Conservation (phyloP, 1,284 basidiomycete genomes). For the Tylopilus sp. region DNA sequence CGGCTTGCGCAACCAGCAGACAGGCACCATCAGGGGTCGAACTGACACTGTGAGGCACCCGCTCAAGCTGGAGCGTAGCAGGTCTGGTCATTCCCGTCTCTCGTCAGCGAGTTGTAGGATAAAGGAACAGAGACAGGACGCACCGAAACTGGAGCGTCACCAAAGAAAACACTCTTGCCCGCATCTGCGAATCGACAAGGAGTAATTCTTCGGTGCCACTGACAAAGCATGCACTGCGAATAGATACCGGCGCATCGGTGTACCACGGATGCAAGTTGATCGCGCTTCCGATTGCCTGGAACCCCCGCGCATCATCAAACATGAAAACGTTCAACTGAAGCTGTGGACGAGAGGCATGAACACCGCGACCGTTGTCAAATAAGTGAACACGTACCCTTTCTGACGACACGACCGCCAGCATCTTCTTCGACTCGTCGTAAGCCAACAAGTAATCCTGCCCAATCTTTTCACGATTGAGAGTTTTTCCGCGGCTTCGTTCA, state of each 20-base stretch:
- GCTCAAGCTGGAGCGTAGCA: slow-evolving; percentile 17
- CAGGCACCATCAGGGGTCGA: slow-evolving; percentile 50
- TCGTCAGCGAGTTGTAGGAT: neutral
- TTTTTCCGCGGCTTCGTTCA: slow-evolving; percentile 26
- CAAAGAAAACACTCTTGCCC: slow-evolving; percentile 47
- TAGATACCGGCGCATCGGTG: slow-evolving; percentile 15
- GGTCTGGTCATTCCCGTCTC: slow-evolving; percentile 11
- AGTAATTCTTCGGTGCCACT: slow-evolving; percentile 47
- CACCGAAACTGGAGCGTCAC: slow-evolving; percentile 50
- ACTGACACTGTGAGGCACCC: slow-evolving; percentile 23
- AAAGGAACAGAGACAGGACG: neutral
- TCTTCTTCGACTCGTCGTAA: slow-evolving; percentile 47
- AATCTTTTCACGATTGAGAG: slow-evolving; percentile 43
- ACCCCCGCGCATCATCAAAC: slow-evolving; percentile 40
- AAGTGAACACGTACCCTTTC: slow-evolving; percentile 34
- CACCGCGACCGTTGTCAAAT: neutral
- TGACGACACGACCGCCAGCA: slow-evolving; percentile 41
- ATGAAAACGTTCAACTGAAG: slow-evolving; percentile 41
- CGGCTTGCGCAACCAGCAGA: slow-evolving; percentile 36
- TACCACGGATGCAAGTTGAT: slow-evolving; percentile 47
- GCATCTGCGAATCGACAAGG: slow-evolving; percentile 40
- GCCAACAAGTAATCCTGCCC: slow-evolving; percentile 42
- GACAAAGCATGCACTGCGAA: slow-evolving; percentile 36
- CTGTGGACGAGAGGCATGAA: slow-evolving; percentile 14
- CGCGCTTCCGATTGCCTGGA: slow-evolving; percentile 35